Conservation (phyloP, 805 yeast genomes). For the Sugiyamaella floridensis region DNA sequence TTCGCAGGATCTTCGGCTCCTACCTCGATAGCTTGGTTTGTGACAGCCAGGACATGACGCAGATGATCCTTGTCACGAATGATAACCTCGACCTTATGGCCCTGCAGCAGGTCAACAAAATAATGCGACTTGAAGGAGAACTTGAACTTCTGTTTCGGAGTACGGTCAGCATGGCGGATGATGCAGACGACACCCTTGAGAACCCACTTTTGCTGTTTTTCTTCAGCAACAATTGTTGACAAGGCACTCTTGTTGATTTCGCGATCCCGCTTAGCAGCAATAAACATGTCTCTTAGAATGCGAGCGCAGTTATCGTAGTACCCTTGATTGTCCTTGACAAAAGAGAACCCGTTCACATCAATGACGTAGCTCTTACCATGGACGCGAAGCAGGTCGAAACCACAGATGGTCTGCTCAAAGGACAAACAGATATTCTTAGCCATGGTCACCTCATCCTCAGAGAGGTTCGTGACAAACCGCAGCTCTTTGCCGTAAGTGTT, state of each 20-base stretch:
- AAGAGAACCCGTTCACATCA: slow-evolving; percentile 96
- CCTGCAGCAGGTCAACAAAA: slow-evolving; percentile 80
- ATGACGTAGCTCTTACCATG: slow-evolving; percentile 85
- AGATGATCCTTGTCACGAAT: slow-evolving; percentile 85
- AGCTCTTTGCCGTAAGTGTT: slow-evolving; percentile 97
- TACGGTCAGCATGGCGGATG: slow-evolving; percentile 95
- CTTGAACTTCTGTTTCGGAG: slow-evolving; percentile 96
- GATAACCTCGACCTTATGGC: slow-evolving; percentile 93
- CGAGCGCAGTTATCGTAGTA: slow-evolving; percentile 81
- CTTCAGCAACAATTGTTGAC: slow-evolving; percentile 39
- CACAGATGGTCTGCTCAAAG: slow-evolving; percentile 92
- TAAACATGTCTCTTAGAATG: slow-evolving; percentile 68
- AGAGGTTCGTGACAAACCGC: slow-evolving; percentile 75
- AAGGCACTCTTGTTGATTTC: slow-evolving; percentile 31
- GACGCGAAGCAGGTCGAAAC: slow-evolving; percentile 88
- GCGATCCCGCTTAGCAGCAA: slow-evolving; percentile 43
- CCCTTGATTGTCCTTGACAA: slow-evolving; percentile 82
- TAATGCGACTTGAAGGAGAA: slow-evolving; percentile 86
- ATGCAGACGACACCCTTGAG: slow-evolving; percentile 89
- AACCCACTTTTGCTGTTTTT: slow-evolving; percentile 86
- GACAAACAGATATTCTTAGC: slow-evolving; percentile 69
- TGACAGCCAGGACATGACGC: slow-evolving; percentile 76
- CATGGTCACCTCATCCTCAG: slow-evolving; percentile 68
- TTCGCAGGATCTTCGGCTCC: slow-evolving; percentile 78
- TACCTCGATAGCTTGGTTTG: slow-evolving; percentile 58